Percentiles rank a stretch among this genome's conserved stretches.
These are phyloP conservation scores for Hyaloscypha variabilis DNA, from an alignment of 495 filamentous ascomycete genomes.

Conservation along the genomic window DNA sequence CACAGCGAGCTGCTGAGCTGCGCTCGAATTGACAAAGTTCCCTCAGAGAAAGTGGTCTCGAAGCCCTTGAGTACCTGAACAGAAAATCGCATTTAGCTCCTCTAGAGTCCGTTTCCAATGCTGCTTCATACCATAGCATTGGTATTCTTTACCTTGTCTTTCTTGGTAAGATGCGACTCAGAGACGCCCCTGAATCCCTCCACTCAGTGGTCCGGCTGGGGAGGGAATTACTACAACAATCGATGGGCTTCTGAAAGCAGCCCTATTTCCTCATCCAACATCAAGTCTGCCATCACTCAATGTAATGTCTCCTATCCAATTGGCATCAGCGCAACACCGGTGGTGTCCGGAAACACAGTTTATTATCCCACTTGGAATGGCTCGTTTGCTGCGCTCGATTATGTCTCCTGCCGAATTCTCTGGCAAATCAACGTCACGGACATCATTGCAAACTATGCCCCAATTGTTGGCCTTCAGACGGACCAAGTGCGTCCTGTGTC, in stretches of 20 bases:
- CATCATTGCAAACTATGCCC: constrained; percentile 31
- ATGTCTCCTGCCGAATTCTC: constrained; percentile 33
- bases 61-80: too few relatives aligned
- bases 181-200: not conserved
- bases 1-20: too few relatives aligned
- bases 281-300: constrained; percentile 18
- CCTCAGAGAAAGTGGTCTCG: too few relatives aligned
- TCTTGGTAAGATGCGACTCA: not conserved
- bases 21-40: too few relatives aligned
- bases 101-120: too few relatives aligned
- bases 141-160: not conserved
- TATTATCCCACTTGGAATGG: constrained; percentile 44
- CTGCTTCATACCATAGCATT: not conserved
- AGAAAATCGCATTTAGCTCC: too few relatives aligned
- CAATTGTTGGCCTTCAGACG: constrained; percentile 22
- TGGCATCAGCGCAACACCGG: constrained; percentile 39
- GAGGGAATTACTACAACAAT: constrained; percentile 35
- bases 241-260: constrained; percentile 32
- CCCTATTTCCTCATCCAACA: constrained; percentile 26
- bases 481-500: constrained; percentile 16
- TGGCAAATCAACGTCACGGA: constrained; percentile 38
- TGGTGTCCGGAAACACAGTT: constrained; percentile 29
- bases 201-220: constrained; percentile 28
- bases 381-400: constrained; percentile 40
- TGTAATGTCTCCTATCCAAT: constrained; percentile 26